Base-by-base conservation (phyloP, 2,329 filamentous ascomycete genomes). In the Penicillium sp. region DNA sequence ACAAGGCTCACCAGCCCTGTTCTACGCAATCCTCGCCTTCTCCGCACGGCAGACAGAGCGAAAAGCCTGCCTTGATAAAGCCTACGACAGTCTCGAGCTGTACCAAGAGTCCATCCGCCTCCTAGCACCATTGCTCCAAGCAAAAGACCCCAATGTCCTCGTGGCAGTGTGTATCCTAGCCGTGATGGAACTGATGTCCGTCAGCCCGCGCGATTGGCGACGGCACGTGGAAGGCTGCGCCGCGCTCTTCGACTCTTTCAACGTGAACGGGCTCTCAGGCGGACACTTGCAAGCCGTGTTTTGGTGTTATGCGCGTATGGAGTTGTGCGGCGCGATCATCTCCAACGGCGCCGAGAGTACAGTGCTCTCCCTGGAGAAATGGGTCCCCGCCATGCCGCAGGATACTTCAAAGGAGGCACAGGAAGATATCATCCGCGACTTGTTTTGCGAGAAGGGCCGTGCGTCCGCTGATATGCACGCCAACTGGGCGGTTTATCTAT, bases 401-500 rank as follows among this genome's bases (percentile, higher is more conserved):
- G 66, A 37, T 44, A 65, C 53, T 55, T 76, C 62, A 64, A 76
- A 65, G 53, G 64, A 60, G 58, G 71, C 55, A 34, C 65, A 43
- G 56, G 69, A 44, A 13, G 45, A 55, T 4, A 57, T 62, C 18
- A 63, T 68, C 20, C 58, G 62, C 1, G 60, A 67, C 16, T 37
- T 61, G 1, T 67, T 68, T 22, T 61, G 58, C 13, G 44, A 65
- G 29, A 61, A 66, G 3, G 58, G 64, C 2, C 50, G 47, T 11
- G 43, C 48, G 1, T 66, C 67, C 46, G 73, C 79, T 18, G 82
- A 85, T 61, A 82, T 80, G 74, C 78, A 83, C 55, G 83, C 82
- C 29, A 85, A 85, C 61, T 82, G 81, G 61, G 75, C 82, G n/a
- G 81, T 85, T 2, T 85, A 81, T 57, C 74, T 85, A 1, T 79